Conservation (phyloP, 2,329 filamentous ascomycete species). For the Plectosphaerella sp. region DNA sequence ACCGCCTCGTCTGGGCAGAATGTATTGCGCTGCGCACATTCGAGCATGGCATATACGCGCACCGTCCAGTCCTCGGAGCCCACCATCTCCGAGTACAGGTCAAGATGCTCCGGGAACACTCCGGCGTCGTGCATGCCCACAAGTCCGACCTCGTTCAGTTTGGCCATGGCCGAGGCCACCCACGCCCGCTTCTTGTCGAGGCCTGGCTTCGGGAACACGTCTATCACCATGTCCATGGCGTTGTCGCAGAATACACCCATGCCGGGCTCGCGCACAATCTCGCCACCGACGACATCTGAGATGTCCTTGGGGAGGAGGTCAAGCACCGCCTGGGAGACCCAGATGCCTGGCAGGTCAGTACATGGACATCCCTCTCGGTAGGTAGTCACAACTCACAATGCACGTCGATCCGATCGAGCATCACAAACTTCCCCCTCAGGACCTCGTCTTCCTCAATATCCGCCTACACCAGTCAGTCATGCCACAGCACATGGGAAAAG, state of each 20-base stretch:
- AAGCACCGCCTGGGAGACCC: constrained; percentile 62
- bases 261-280: constrained; percentile 56
- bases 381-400: constrained; percentile 42
- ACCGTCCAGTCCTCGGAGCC: constrained; percentile 49
- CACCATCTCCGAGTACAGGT: constrained; percentile 49
- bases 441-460: constrained; percentile 49
- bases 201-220: constrained; percentile 53
- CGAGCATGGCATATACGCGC: constrained; percentile 64
- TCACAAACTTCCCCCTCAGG: constrained; percentile 56
- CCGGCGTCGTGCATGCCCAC: constrained; percentile 69
- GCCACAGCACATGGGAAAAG: background rate
- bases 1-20: constrained; percentile 52
- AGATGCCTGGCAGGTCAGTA: constrained; percentile 29
- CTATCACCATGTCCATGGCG: constrained; percentile 59
- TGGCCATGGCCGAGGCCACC: constrained; percentile 55
- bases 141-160: constrained; percentile 60
- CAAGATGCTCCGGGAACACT: constrained; percentile 48
- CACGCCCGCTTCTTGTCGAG: constrained; percentile 47
- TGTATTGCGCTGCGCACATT: constrained; percentile 60
- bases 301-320: constrained; percentile 50
- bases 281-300: constrained; percentile 55
- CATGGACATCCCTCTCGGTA: no score
- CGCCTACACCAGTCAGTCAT: constrained; percentile 6
- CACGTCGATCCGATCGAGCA: constrained; percentile 66
- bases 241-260: constrained; percentile 71